phyloP scores from a whole-genome alignment of 768 basidiomycete genomes.

The Agaricus bisporus region DNA sequence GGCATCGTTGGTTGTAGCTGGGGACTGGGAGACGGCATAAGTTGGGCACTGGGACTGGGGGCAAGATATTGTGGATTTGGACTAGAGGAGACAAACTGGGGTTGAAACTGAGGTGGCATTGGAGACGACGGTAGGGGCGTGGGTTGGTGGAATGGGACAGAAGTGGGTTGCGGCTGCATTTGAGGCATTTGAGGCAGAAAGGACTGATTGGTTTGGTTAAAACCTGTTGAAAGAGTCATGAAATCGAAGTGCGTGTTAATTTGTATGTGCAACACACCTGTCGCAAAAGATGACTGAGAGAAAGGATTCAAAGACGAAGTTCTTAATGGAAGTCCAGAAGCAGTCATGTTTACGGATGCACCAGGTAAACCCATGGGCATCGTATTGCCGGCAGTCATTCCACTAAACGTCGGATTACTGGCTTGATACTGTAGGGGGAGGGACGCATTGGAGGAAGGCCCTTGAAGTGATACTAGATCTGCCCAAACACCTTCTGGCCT shows the following conservation, averaged over 20 bases:
- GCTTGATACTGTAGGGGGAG: slow-evolving; percentile 42
- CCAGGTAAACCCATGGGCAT: not conserved
- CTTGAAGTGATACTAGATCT: slow-evolving; percentile 46
- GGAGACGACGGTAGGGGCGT: slow-evolving; percentile 19
- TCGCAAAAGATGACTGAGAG: slow-evolving; percentile 13
- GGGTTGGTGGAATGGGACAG: slow-evolving; percentile 18
- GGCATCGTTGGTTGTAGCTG: slow-evolving; percentile 18
- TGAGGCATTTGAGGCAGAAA: slow-evolving; percentile 12
- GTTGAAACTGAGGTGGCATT: slow-evolving; percentile 20
- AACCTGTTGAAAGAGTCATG: not conserved
- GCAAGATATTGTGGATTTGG: slow-evolving; percentile 24
- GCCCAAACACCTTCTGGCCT: slow-evolving; percentile 40
- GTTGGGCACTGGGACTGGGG: slow-evolving; percentile 14
- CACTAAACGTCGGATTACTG: not conserved
- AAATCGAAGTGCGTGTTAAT: slow-evolving; percentile 10
- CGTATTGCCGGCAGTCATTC: slow-evolving; percentile 8
- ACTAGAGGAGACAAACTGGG: slow-evolving; percentile 27
- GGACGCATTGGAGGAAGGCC: slow-evolving; percentile 38
- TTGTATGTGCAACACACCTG: slow-evolving; percentile 12
- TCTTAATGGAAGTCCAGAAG: not conserved
- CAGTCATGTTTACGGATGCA: not conserved
- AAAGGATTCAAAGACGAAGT: slow-evolving; percentile 17
- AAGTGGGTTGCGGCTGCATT: slow-evolving; percentile 15
- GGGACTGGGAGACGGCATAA: slow-evolving; percentile 27
- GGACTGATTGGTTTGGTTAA: slow-evolving; percentile 11